Base-by-base conservation (phyloP, 2,329 filamentous ascomycete genomes). In the Sarocladium oryzae region DNA sequence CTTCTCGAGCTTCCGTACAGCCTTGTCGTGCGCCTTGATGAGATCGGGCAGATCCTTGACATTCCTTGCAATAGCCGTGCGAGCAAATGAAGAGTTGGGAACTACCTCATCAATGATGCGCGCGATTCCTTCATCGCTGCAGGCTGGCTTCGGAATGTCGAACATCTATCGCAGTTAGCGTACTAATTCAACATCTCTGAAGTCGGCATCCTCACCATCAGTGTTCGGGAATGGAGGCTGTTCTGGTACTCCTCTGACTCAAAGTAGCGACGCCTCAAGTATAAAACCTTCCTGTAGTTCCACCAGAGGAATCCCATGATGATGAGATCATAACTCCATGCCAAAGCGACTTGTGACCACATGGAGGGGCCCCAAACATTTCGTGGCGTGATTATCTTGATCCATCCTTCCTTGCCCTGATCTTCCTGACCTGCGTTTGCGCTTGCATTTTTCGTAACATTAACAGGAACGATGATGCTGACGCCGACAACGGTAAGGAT, bases 41-140 rank as follows among this genome's bases (percentile, higher is more conserved):
- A 97, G 72, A 16, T 86, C 77, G 10, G 93, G 93, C 11, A 99
- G 76, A 35, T 92, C 85, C 66, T 92, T 95, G 55, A 96, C 90
- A 60, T 97, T 96, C 56, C 93, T 83, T 21, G 89, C 91, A 60
- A 97, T 85, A 10, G 88, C 85, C 18, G 86, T 89, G 55, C 87
- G 79, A 2, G 90, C 88, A 51, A 90, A 82, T 10, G 86, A 87
- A 10, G 87, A 86, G 21, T 85, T 88, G 1, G 88, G 88, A 23
- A 85, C 88, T 35, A 93, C 78, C 54, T 84, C 75, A 56, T 96
- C 90, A 24, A 90, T 88, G 53, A 99, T 79, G 54, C 86, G 81
- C 28, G 89, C 79, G 52, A 99, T 85, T 18, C 92, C 93, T 66
- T 96, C 91, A 59, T 97, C 91, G 1, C 84, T 87, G 52, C 86